Conservation (phyloP, 768 basidiomycete species). For the Porpolomopsis calyptriformis region DNA sequence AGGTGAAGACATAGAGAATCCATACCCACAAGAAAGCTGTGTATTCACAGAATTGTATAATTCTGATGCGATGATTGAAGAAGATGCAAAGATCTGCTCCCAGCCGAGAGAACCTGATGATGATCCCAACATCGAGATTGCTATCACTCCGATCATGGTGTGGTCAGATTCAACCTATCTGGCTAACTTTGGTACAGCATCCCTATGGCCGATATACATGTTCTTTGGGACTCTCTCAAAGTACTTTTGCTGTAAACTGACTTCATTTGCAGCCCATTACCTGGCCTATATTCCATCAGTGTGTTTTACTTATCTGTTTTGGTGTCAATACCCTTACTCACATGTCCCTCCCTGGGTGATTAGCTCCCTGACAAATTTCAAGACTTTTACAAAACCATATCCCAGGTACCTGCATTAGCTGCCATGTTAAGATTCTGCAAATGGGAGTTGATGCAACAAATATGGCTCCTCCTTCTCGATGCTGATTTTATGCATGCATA, state of each 20-base stretch:
- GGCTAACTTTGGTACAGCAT: constrained; percentile 18
- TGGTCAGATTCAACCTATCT: constrained; percentile 23
- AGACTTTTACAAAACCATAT: constrained; percentile 5
- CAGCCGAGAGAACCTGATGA: constrained; percentile 2
- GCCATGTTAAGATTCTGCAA: constrained; percentile 13
- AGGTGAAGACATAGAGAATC: constrained; percentile 7
- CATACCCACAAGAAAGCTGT: neutral
- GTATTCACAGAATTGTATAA: constrained; percentile 14
- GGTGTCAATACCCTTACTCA: neutral
- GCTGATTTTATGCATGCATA: constrained; percentile 19
- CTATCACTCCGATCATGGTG: constrained; percentile 16
- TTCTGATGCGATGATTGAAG: constrained; percentile 10
- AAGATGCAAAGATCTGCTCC: constrained; percentile 6
- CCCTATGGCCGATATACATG: constrained; percentile 26
- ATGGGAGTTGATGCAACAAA: constrained; percentile 19
- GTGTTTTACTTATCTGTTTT: too few species aligned
- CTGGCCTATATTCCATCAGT: constrained; percentile 23
- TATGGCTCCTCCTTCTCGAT: constrained; percentile 18
- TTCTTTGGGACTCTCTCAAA: constrained; percentile 27
- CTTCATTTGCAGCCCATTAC: constrained; percentile 15
- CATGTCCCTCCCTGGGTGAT: constrained; percentile 6
- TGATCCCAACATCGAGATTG: constrained; percentile 10
- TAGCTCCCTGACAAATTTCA: constrained; percentile 10
- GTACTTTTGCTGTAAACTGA: constrained; percentile 18
- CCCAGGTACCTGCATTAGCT: neutral